Conservation (phyloP, 306 rosid genomes). For the Pyrus pyrifolia region DNA sequence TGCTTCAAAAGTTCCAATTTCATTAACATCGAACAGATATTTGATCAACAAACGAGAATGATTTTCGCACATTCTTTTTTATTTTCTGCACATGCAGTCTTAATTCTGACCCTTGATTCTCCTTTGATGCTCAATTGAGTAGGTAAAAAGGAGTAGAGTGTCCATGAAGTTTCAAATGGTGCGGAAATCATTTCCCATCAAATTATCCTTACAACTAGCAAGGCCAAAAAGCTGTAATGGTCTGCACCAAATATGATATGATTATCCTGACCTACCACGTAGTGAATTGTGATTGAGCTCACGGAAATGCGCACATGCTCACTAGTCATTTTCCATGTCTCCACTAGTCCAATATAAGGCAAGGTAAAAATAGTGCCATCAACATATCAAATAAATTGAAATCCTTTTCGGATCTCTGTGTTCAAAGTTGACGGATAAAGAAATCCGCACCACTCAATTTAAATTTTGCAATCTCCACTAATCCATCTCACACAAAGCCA, state of each 20-base stretch:
- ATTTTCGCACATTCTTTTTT: no score
- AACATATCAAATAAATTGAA: neutral
- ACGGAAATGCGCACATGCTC: neutral
- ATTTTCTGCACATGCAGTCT: neutral
- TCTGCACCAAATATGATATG: neutral
- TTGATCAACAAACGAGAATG: no score
- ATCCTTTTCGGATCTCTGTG: no score
- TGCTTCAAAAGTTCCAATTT: neutral
- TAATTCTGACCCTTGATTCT: neutral
- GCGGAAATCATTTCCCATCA: neutral
- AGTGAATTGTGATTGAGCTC: neutral
- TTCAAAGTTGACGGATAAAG: no score
- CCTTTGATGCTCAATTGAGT: neutral
- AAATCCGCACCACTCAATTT: no score
- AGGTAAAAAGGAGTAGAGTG: neutral
- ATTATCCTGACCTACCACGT: constrained; percentile 10
- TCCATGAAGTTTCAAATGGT: no score
- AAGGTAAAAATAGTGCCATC: neutral
- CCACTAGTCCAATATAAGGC: neutral
- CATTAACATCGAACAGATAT: neutral
- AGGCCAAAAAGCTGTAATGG: neutral
- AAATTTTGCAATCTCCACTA: no score
- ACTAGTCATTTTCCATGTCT: neutral
- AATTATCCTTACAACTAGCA: neutral
- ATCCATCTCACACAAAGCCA: no score